Percentiles rank a stretch among this genome's conserved stretches.
Conservation (phyloP, 1,284 basidiomycete genomes). For the Rhodotorula sp. region DNA sequence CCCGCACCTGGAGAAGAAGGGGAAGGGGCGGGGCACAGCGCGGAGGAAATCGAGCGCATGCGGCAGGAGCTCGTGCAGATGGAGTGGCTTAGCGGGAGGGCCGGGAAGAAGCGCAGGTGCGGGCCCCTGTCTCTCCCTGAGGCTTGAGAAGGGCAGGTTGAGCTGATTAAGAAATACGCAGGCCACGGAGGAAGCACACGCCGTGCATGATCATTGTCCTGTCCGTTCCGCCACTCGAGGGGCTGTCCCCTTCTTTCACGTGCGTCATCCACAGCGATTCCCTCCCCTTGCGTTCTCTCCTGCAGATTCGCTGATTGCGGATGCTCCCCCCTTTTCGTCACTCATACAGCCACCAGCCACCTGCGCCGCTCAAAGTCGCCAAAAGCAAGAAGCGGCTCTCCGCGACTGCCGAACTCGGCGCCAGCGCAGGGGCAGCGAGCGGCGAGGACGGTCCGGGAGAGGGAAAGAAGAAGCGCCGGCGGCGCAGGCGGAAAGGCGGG, state of each 20-base stretch:
- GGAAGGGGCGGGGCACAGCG: background rate
- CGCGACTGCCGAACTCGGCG: too few relatives aligned
- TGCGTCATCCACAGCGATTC: background rate
- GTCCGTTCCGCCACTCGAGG: background rate
- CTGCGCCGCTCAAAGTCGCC: too few relatives aligned
- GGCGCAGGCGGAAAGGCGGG: too few relatives aligned
- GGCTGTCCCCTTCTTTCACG: background rate
- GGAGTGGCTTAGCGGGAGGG: conserved; percentile 25
- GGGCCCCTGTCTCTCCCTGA: background rate
- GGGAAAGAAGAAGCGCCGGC: too few relatives aligned
- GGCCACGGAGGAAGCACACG: conserved; percentile 24
- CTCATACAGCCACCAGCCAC: background rate
- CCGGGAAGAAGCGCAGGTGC: conserved; percentile 20
- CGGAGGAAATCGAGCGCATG: background rate
- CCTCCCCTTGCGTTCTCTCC: background rate
- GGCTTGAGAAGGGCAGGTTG: too few relatives aligned
- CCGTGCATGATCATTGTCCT: conserved; percentile 34
- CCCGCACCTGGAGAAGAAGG: background rate
- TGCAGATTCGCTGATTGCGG: background rate
- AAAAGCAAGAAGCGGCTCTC: too few relatives aligned
- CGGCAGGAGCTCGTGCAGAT: conserved; percentile 19
- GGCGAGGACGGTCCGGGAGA: too few relatives aligned
- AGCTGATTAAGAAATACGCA: background rate
- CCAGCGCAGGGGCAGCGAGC: too few relatives aligned
- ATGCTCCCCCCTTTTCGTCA: background rate